phyloP scores from a whole-genome alignment of 148 eudicot genomes.

The Heliosperma pusillum region DNA sequence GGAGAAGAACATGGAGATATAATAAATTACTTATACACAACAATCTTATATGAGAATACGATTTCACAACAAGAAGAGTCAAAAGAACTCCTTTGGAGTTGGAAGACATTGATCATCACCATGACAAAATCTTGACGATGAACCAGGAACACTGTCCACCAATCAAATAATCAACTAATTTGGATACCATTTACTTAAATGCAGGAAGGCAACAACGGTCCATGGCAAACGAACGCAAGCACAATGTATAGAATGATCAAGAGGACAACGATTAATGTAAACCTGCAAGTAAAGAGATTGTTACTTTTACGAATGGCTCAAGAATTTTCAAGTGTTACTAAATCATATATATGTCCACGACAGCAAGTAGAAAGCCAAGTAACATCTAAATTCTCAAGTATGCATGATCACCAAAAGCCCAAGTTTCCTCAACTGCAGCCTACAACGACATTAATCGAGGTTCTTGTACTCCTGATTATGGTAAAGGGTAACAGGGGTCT shows the following conservation, averaged over 20 bases:
- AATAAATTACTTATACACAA: constrained; percentile 21
- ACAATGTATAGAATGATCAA: constrained; percentile 70
- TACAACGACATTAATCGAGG: too few species aligned
- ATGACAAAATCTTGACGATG: constrained; percentile 2
- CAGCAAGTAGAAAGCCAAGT: not conserved
- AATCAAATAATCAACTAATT: constrained; percentile 8
- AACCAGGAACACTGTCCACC: constrained; percentile 8
- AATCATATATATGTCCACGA: not conserved
- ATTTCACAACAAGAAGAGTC: constrained; percentile 1
- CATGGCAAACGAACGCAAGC: constrained; percentile 81
- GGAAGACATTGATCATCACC: constrained; percentile 24
- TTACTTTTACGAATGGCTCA: not conserved
- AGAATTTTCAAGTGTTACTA: not conserved
- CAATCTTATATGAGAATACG: constrained; percentile 3
- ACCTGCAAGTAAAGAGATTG: constrained; percentile 41
- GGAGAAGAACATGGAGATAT: not conserved
- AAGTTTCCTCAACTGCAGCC: too few species aligned
- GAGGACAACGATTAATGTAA: constrained; percentile 64
- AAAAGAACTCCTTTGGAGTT: not conserved
- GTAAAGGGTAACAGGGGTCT: too few species aligned
- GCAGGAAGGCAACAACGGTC: constrained; percentile 71
- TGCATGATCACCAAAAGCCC: not conserved
- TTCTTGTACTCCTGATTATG: too few species aligned
- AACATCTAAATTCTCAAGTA: not conserved
- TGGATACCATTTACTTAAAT: constrained; percentile 21